Conservation (phyloP, 202 grass and related monocot genomes). For the Dendrocalamus latiflorus region DNA sequence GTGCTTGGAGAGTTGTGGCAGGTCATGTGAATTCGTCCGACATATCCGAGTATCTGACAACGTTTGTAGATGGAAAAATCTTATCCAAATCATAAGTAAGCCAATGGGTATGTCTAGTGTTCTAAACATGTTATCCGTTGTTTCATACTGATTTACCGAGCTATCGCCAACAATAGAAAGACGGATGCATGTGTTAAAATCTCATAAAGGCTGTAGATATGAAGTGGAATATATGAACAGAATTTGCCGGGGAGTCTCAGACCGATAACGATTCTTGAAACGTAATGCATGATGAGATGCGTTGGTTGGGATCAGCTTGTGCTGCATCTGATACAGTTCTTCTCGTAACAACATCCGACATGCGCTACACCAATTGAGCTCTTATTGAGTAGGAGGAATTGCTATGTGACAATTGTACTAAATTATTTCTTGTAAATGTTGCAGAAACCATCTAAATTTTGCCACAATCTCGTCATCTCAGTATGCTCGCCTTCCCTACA, state of each 20-base stretch:
- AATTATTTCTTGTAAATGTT: conserved; percentile 34
- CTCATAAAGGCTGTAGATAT: neutral
- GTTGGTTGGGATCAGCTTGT: neutral
- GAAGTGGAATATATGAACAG: too few relatives aligned
- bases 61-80: neutral
- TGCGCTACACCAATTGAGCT: too few relatives aligned
- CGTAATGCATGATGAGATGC: neutral
- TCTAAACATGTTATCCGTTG: neutral
- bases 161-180: neutral
- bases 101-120: neutral
- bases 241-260: too few relatives aligned
- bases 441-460: neutral
- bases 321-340: neutral
- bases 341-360: neutral
- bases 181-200: neutral
- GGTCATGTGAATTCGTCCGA: neutral
- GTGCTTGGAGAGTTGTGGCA: neutral
- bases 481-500: neutral
- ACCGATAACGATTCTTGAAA: too few relatives aligned
- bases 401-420: neutral
- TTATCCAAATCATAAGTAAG: neutral
- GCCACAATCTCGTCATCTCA: neutral
- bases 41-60: too few relatives aligned
- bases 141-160: neutral
- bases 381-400: neutral